Base-by-base conservation (phyloP, 228 moss, liverwort and hornwort species). In the Sphagnum fallax region DNA sequence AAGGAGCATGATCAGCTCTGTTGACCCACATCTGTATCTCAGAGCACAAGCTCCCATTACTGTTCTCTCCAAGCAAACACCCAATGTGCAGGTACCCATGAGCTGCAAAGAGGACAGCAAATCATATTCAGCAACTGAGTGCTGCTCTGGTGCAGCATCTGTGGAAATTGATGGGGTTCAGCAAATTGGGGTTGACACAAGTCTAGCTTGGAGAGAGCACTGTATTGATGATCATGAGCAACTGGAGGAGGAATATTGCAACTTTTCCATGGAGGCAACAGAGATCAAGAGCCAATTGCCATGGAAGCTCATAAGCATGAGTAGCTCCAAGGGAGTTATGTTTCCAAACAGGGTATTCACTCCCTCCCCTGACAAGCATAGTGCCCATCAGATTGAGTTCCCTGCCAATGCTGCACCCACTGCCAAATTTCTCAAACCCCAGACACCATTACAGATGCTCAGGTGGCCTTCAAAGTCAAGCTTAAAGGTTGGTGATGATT, bases 301-400 rank as follows among this genome's bases (percentile, higher is more conserved):
- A 15, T 87, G 87, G 87, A 87, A 78, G 66, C 80, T 80, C 6
- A 83, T 83, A 4, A 32, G 32, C 32, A 82, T 80, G 8, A 78
- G 12, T 8, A 55, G 4, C 12, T 8, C 76, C 2, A 87, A 75
- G 72, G 80, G 83, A 16, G 80, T 87, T 32, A 65, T 87, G n/a
- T 87, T 87, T 72, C 74, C 83, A 8, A 87, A 87, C 51, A 83
- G 83, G 4, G 78, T 76, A 65, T 87, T 76, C 66, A 63, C 77
- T 9, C 51, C 76, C 6, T 76, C 74, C 67, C 74, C 80, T 16
- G 32, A 71, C 5, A 52, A 51, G 50, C 48, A 32, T 32, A 32
- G 32, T 32, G 32, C 32, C 32, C 32, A 32, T 32, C 32, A 32
- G 32, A 32, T 32, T 32, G 48, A 69, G 10, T 66, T 80, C 4